A percentile compares a stretch with the other conserved stretches of the same genome.
These are phyloP conservation scores for Pontederia paniculata DNA, from an alignment of 176 grass and related monocot species.

Conservation along the genomic window DNA sequence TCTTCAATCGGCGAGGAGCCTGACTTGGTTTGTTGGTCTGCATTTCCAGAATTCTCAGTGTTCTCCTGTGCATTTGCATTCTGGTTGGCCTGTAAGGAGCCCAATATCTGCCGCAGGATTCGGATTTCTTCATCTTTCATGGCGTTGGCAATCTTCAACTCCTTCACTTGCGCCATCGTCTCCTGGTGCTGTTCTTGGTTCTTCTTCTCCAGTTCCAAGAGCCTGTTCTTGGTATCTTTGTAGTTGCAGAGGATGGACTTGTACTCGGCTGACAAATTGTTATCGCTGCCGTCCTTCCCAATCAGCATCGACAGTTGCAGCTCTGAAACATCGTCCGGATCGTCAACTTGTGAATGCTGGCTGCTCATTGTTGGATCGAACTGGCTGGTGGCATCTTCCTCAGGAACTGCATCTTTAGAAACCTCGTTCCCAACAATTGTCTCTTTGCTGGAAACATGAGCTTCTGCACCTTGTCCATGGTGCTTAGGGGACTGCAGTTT, in stretches of 20 bases:
- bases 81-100: conserved; percentile 44
- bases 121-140: conserved; percentile 58
- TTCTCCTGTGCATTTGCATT: conserved; percentile 24
- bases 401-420: background rate
- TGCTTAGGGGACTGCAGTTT: conserved; percentile 26
- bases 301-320: conserved; percentile 18
- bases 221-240: conserved; percentile 40
- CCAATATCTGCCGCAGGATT: conserved; percentile 50
- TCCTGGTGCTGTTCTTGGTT: conserved; percentile 31
- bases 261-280: conserved; percentile 29
- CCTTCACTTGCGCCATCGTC: conserved; percentile 44
- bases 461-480: background rate
- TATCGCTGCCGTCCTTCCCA: conserved; percentile 29
- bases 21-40: conserved; percentile 45
- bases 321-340: conserved; percentile 9
- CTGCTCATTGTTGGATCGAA: background rate
- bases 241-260: conserved; percentile 32
- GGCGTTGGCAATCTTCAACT: conserved; percentile 43
- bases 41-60: too few species aligned
- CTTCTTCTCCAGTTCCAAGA: conserved; percentile 42
- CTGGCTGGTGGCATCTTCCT: background rate
- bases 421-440: background rate
- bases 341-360: conserved; percentile 20
- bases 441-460: background rate
- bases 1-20: conserved; percentile 32